Evolutionary conservation across 352 stramenopile species (phyloP).

Genomic region (Phytopythium ostracodes): DNA sequence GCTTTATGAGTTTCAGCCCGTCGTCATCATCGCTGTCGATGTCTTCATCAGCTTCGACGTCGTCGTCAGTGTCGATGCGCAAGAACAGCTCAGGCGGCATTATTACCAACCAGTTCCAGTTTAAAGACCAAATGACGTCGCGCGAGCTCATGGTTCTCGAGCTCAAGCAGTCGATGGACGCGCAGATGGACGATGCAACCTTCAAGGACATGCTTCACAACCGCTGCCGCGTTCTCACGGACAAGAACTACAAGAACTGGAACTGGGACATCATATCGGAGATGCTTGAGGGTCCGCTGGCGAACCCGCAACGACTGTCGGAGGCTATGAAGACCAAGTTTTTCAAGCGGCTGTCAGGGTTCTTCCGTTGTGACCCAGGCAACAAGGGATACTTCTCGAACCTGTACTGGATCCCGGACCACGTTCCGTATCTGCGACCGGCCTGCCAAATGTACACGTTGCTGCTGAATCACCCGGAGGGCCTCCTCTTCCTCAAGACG

Average conservation of each 20-base stretch:
- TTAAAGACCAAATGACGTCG: conserved; percentile 73
- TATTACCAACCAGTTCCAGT: conserved; percentile 25
- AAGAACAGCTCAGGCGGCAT: conserved; percentile 6
- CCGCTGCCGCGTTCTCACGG: conserved; percentile 74
- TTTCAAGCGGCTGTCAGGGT: conserved; percentile 87
- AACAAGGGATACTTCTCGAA: conserved; percentile 90
- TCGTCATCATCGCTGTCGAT: conserved; percentile 1
- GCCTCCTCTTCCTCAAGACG: conserved; percentile 84
- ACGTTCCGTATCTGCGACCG: conserved; percentile 81
- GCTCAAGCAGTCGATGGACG: conserved; percentile 84
- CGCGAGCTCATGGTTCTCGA: conserved; percentile 85
- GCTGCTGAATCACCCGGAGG: conserved; percentile 83
- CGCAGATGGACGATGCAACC: conserved; percentile 84
- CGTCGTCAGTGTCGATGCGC: conserved; percentile 7
- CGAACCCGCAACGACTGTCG: conserved; percentile 80
- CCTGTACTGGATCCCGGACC: conserved; percentile 87
- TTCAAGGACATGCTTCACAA: conserved; percentile 90
- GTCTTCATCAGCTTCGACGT: conserved; percentile 4
- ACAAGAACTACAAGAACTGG: conserved; percentile 91
- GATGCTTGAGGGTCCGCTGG: conserved; percentile 81
- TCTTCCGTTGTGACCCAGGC: conserved; percentile 86
- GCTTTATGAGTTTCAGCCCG: conserved; percentile 4
- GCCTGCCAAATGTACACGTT: conserved; percentile 90
- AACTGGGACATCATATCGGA: conserved; percentile 91
- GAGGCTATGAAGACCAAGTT: conserved; percentile 93